Conservation (phyloP, 2,329 filamentous ascomycete genomes). For the Rhytidhysteron rufulum region DNA sequence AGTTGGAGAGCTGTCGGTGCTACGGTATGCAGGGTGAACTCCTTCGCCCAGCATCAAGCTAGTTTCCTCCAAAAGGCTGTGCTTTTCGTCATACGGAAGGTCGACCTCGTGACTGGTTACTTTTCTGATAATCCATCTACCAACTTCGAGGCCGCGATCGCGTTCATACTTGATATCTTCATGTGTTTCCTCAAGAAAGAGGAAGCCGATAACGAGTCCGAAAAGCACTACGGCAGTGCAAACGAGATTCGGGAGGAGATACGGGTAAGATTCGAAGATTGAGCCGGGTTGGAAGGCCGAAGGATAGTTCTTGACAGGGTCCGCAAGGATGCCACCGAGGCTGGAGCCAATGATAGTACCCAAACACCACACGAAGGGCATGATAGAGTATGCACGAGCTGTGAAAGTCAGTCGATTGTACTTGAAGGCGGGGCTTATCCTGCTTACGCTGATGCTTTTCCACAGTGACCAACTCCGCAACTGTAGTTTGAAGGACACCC, state of each 20-base stretch:
- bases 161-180: slow-evolving; percentile 70
- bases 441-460: slow-evolving; percentile 85
- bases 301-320: slow-evolving; percentile 81
- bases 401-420: slow-evolving; percentile 20
- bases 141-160: slow-evolving; percentile 73
- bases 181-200: slow-evolving; percentile 95
- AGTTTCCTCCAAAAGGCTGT: slow-evolving; percentile 51
- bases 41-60: slow-evolving; percentile 62
- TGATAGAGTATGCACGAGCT: slow-evolving; percentile 93
- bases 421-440: slow-evolving; percentile 3
- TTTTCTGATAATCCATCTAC: slow-evolving; percentile 60
- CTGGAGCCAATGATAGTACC: slow-evolving; percentile 91
- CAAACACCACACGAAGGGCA: slow-evolving; percentile 97
- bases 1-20: slow-evolving; percentile 53
- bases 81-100: slow-evolving; percentile 36
- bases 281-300: slow-evolving; percentile 66
- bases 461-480: slow-evolving; percentile 86
- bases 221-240: slow-evolving; percentile 74
- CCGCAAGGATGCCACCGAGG: slow-evolving; percentile 83
- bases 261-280: slow-evolving; percentile 83
- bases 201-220: slow-evolving; percentile 71
- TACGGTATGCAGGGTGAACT: slow-evolving; percentile 65
- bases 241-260: slow-evolving; percentile 87
- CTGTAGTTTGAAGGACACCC: slow-evolving; percentile 89
- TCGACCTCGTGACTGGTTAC: slow-evolving; percentile 25